Evolutionary conservation across 495 filamentous ascomycete genomes (phyloP).

Genomic region (Xylaria sp.): DNA sequence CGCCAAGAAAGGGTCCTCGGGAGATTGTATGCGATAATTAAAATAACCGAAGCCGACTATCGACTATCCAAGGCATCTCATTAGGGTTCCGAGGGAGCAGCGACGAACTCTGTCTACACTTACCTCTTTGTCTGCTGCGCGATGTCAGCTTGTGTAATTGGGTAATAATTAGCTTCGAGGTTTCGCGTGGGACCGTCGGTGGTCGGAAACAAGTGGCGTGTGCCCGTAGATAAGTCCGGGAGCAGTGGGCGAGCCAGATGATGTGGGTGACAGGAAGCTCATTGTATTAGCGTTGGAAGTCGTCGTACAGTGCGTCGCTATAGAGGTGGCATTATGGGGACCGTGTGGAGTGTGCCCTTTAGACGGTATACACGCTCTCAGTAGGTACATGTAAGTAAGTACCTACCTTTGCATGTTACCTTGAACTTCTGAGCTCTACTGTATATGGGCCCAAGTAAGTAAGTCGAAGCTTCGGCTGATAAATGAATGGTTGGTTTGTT

Average conservation of each 20-base stretch:
- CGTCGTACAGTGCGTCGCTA: neutral
- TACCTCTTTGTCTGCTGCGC: constrained; percentile 4
- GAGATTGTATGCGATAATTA: neutral
- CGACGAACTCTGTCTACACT: neutral
- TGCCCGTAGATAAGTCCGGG: constrained; percentile 36
- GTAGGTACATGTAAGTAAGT: no score
- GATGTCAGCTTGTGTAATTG: constrained; percentile 21
- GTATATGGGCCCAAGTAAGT: no score
- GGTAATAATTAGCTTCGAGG: constrained; percentile 27
- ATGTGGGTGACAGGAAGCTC: neutral
- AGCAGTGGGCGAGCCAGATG: constrained; percentile 22
- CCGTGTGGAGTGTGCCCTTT: neutral
- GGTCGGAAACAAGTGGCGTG: constrained; percentile 42
- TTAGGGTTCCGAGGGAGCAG: neutral
- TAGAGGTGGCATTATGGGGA: neutral
- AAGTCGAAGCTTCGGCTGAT: neutral
- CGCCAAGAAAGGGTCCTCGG: constrained; percentile 2
- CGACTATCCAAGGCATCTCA: neutral
- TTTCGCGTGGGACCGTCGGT: constrained; percentile 29
- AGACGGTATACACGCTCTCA: neutral
- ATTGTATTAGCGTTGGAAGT: neutral
- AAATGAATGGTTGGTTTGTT: neutral
- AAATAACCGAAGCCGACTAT: no score
- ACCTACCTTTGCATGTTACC: no score
- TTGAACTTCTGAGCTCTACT: no score